Evolutionary conservation across 2,329 filamentous ascomycete genomes (phyloP).

Genomic region (Aspergillus sp.): DNA sequence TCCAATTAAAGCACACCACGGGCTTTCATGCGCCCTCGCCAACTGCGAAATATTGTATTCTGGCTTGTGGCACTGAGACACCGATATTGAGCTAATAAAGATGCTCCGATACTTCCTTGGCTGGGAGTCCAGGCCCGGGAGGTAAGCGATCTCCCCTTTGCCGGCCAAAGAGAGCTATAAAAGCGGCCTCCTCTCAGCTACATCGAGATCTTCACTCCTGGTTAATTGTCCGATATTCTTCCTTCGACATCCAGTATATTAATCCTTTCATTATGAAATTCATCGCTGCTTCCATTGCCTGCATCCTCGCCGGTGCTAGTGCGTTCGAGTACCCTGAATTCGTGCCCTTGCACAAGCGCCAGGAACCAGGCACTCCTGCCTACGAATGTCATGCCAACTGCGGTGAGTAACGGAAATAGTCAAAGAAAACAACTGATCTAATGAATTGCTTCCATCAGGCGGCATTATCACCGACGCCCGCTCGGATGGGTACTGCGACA

Average conservation of each 20-base stretch:
- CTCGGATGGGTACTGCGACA: slow-evolving; percentile 1
- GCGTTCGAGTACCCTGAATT: slow-evolving; percentile 4
- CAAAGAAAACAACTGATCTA: background rate
- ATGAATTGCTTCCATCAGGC: background rate
- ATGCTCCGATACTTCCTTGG: background rate
- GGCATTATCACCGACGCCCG: slow-evolving; percentile 4
- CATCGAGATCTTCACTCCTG: background rate
- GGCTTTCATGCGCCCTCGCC: too few species aligned
- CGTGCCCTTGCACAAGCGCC: slow-evolving; percentile 6
- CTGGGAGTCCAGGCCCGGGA: background rate
- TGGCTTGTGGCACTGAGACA: background rate
- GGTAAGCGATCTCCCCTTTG: background rate
- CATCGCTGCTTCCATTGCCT: background rate
- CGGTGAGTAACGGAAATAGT: background rate
- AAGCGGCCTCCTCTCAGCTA: background rate
- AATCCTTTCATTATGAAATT: background rate
- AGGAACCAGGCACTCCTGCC: slow-evolving; percentile 2
- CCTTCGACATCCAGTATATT: background rate
- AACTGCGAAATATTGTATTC: background rate
- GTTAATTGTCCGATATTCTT: background rate
- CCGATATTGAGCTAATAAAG: background rate
- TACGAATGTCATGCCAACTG: slow-evolving; percentile 11
- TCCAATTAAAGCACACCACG: too few species aligned
- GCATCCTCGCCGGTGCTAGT: background rate
- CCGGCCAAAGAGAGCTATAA: background rate